A percentile compares a stretch with the other conserved stretches of the same genome.
phyloP scores from a whole-genome alignment of 1,284 basidiomycete species.

The Golubevia pallescens region DNA sequence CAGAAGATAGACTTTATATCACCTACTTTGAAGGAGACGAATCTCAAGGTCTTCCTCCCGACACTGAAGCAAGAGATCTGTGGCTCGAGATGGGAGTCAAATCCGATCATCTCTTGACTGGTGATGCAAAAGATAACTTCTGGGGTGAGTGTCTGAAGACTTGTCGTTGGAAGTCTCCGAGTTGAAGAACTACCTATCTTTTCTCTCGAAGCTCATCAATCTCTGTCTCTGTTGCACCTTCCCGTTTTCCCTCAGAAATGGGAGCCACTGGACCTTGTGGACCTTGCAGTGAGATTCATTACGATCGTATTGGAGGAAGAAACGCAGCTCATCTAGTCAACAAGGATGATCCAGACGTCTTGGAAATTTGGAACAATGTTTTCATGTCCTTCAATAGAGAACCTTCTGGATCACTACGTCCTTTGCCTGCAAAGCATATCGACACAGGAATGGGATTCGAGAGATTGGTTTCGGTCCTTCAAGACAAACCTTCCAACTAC shows the following conservation, averaged over 20 bases:
- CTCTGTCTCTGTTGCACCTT: slow-evolving; percentile 3
- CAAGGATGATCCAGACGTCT: slow-evolving; percentile 89
- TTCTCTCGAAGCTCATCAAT: background rate
- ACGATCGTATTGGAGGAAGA: slow-evolving; percentile 90
- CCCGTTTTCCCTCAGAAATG: slow-evolving; percentile 75
- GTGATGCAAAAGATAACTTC: slow-evolving; percentile 97
- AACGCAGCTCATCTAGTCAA: slow-evolving; percentile 92
- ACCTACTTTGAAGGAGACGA: slow-evolving; percentile 96
- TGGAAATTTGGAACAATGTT: slow-evolving; percentile 99
- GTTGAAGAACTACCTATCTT: background rate
- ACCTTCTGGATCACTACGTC: slow-evolving; percentile 78
- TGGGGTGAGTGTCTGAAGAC: slow-evolving; percentile 76
- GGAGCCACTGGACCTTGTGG: slow-evolving; percentile 96
- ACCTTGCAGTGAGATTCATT: slow-evolving; percentile 97
- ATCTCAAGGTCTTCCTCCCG: slow-evolving; percentile 83
- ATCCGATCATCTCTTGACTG: slow-evolving; percentile 88
- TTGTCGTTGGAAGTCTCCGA: too few relatives aligned
- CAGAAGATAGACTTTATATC: slow-evolving; percentile 90
- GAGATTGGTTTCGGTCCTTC: slow-evolving; percentile 90
- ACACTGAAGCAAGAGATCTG: slow-evolving; percentile 79
- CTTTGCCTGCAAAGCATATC: slow-evolving; percentile 90
- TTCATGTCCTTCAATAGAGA: slow-evolving; percentile 99
- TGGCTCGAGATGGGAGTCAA: slow-evolving; percentile 87
- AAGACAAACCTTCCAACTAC: slow-evolving; percentile 92
- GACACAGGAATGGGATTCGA: slow-evolving; percentile 99